A percentile compares a stretch with the other conserved stretches of the same genome.
phyloP scores from a whole-genome alignment of 306 rosid species.

The Notholithocarpus densiflorus region DNA sequence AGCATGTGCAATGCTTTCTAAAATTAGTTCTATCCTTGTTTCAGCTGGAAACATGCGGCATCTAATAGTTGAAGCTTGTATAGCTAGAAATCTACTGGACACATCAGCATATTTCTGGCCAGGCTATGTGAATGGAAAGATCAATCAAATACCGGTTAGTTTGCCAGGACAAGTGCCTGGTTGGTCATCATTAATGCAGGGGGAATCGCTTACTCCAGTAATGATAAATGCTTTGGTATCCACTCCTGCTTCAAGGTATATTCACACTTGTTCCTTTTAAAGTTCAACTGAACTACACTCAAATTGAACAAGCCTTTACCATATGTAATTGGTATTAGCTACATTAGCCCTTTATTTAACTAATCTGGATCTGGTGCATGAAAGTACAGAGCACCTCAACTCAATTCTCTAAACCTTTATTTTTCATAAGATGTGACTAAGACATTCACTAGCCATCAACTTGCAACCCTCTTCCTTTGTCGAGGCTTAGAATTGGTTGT shows the following conservation, averaged over 20 bases:
- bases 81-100: constrained; percentile 82
- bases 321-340: neutral
- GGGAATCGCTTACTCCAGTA: constrained; percentile 60
- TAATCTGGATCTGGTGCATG: neutral
- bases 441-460: neutral
- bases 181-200: constrained; percentile 89
- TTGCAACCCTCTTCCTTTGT: constrained; percentile 17
- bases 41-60: constrained; percentile 97
- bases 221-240: constrained; percentile 72
- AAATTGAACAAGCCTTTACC: neutral
- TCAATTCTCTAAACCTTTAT: neutral
- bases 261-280: neutral
- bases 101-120: constrained; percentile 92
- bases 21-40: constrained; percentile 14
- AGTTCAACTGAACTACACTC: neutral
- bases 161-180: constrained; percentile 68
- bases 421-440: neutral
- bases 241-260: constrained; percentile 92
- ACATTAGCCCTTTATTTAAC: neutral
- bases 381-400: neutral
- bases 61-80: constrained; percentile 94
- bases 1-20: neutral
- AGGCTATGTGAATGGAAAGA: constrained; percentile 70
- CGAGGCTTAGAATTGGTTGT: neutral
- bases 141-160: constrained; percentile 71